These are phyloP conservation scores for Mycena vitilis DNA, from an alignment of 768 basidiomycete genomes.

Conservation along the genomic window DNA sequence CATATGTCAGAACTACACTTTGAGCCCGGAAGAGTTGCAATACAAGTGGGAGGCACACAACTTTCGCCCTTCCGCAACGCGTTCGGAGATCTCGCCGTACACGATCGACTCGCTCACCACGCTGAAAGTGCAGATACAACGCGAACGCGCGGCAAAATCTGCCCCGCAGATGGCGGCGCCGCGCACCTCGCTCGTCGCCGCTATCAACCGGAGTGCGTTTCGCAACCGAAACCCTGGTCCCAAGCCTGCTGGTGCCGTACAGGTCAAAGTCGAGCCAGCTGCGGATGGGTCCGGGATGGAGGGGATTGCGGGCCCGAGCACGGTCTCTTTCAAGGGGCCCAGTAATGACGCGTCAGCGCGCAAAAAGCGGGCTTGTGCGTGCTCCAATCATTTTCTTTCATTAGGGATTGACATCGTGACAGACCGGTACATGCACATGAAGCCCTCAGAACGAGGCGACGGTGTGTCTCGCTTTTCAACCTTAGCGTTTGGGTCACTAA, in stretches of 20 bases:
- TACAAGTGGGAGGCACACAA: slow-evolving; percentile 79
- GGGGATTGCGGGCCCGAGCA: slow-evolving; percentile 42
- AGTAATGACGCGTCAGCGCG: slow-evolving; percentile 47
- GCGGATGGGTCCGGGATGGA: slow-evolving; percentile 39
- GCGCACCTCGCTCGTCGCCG: slow-evolving; percentile 44
- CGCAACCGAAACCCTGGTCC: slow-evolving; percentile 44
- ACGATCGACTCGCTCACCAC: slow-evolving; percentile 62
- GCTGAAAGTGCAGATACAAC: slow-evolving; percentile 62
- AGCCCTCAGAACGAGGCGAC: slow-evolving; percentile 84
- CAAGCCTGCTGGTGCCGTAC: slow-evolving; percentile 31
- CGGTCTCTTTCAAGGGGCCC: slow-evolving; percentile 54
- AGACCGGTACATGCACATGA: slow-evolving; percentile 97
- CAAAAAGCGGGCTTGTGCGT: slow-evolving; percentile 70
- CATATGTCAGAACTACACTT: slow-evolving; percentile 72
- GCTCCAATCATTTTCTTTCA: slow-evolving; percentile 3
- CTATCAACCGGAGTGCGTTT: slow-evolving; percentile 45
- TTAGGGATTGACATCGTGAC: not conserved
- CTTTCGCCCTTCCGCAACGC: slow-evolving; percentile 49
- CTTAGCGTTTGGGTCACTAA: not conserved
- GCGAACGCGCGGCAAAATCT: slow-evolving; percentile 51
- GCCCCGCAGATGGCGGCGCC: slow-evolving; percentile 46
- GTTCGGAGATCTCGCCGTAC: slow-evolving; percentile 52
- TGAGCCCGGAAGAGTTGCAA: slow-evolving; percentile 62
- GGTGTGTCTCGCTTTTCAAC: slow-evolving; percentile 54
- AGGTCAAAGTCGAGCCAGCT: slow-evolving; percentile 52